Percentiles rank a stretch among this genome's conserved stretches.
phyloP scores from a whole-genome alignment of 2,329 filamentous ascomycete species.

The Colletotrichum chrysophilum region DNA sequence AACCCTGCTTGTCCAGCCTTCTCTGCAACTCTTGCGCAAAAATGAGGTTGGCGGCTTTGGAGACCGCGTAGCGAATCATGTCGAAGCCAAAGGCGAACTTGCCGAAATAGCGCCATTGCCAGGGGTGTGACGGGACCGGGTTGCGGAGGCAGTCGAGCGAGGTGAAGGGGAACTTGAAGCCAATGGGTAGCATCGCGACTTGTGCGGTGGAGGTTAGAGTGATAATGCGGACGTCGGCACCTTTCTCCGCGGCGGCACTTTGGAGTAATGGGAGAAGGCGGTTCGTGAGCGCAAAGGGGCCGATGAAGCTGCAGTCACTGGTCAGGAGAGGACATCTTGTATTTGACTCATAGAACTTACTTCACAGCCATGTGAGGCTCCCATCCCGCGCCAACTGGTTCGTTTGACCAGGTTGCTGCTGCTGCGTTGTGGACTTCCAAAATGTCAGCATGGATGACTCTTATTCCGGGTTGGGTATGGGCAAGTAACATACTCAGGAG shows the following conservation, averaged over 20 bases:
- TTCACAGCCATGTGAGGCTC: constrained; percentile 27
- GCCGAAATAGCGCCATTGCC: constrained; percentile 8
- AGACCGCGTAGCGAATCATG: constrained; percentile 26
- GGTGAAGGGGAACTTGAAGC: constrained; percentile 23
- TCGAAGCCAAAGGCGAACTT: constrained; percentile 22
- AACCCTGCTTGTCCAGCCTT: constrained; percentile 2
- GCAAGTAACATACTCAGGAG: constrained; percentile 23
- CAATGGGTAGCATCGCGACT: constrained; percentile 10
- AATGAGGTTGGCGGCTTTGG: constrained; percentile 25
- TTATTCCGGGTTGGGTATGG: not conserved
- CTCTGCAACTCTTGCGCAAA: constrained; percentile 24
- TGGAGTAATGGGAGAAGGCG: constrained; percentile 30
- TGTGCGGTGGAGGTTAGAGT: constrained; percentile 23
- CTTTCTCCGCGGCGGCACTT: constrained; percentile 7
- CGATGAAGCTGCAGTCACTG: constrained; percentile 21
- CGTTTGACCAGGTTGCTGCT: not conserved
- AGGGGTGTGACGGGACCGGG: constrained; percentile 8
- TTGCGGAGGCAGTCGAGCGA: constrained; percentile 4
- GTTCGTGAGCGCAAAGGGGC: constrained; percentile 28
- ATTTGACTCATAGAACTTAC: constrained; percentile 11
- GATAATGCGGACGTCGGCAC: constrained; percentile 28
- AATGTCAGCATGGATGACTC: not conserved
- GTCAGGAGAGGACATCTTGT: not conserved
- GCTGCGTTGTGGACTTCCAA: constrained; percentile 29
- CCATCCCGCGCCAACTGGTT: constrained; percentile 21